Percentiles rank a stretch among this genome's conserved stretches.
phyloP scores from a whole-genome alignment of 1,284 basidiomycete genomes.

The Puccinia coronata region DNA sequence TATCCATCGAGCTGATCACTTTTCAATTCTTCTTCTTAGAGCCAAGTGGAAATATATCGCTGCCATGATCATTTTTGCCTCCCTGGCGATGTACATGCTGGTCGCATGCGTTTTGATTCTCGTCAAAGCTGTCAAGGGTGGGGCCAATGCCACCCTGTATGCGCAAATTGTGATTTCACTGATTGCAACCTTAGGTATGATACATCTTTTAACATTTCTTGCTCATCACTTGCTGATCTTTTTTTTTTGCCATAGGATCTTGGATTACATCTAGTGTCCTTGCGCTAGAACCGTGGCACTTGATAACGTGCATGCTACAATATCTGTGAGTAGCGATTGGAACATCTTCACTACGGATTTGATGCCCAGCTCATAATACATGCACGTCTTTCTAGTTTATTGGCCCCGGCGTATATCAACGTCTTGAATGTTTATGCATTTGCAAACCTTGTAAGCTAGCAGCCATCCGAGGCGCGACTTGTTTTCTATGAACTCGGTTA shows the following conservation, averaged over 20 bases:
- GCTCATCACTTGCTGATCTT: constrained; percentile 41
- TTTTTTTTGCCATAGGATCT: constrained; percentile 39
- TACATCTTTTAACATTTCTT: constrained; percentile 62
- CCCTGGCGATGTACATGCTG: constrained; percentile 79
- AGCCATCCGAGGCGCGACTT: neutral
- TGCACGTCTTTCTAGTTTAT: constrained; percentile 69
- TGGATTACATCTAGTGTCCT: constrained; percentile 66
- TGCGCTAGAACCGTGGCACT: constrained; percentile 83
- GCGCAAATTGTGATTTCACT: constrained; percentile 79
- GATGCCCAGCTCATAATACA: constrained; percentile 54
- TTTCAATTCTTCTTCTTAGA: constrained; percentile 59
- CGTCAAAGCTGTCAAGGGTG: constrained; percentile 69
- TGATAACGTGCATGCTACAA: constrained; percentile 42
- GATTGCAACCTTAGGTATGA: constrained; percentile 74
- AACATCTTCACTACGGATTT: neutral
- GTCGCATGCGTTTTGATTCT: constrained; percentile 72
- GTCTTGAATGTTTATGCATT: constrained; percentile 64
- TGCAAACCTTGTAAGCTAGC: constrained; percentile 19
- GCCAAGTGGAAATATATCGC: constrained; percentile 81
- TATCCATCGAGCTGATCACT: neutral
- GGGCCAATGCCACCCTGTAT: constrained; percentile 66
- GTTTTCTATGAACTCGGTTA: neutral
- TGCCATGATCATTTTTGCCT: constrained; percentile 73
- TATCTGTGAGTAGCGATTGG: constrained; percentile 10
- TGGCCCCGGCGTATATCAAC: constrained; percentile 85